Evolutionary conservation across 768 basidiomycete species (phyloP), one percentile per base, ranked within the genome.

Genomic region (Boletus rex-veris): DNA sequence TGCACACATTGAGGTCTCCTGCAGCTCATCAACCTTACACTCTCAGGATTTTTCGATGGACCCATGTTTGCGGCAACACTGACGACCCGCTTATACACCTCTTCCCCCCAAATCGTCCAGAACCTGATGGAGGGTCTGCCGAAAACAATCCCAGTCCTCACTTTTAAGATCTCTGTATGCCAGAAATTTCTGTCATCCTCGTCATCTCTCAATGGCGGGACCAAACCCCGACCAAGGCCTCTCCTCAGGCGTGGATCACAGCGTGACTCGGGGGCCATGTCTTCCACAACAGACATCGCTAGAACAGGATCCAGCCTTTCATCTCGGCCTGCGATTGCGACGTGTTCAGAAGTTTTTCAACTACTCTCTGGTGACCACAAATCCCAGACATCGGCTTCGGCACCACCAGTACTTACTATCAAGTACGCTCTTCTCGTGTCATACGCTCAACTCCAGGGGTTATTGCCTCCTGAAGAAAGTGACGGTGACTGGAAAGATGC

Each of bases 111-210:
- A 48, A 59, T 63, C 4, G 50, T 70, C 15, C 65, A 64, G n/a
- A 62, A 56, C n/a, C 59, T 81, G 44, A 66, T 80, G 57, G 71
- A 71, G 18, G 55, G 63, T 43, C 58, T 81, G 24, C 61, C 64
- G 3, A 72, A 71, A 42, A 73, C 77, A 12, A 58, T 66, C 18
- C 56, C 74, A 4, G 54, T 64, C 3, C 68, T 74, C 45, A 63
- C 61, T 21, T 80, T 81, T 50, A 80, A 79, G 63, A 53, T 80
- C 5, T 58, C 67, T 0, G 58, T 80, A 14, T 80, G 78, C 58
- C 73, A 73, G 42, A 75, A 70, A 59, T 68, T 74, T 43, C 58
- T 77, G 38, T 66, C 64, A 9, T 68, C 66, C 43, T 58, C 61
- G 9, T 45, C 58, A 8, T 58, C 62, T 19, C 50, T 38, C 31